phyloP scores from a whole-genome alignment of 2,329 filamentous ascomycete species.

The Colletotrichum higginsianum region DNA sequence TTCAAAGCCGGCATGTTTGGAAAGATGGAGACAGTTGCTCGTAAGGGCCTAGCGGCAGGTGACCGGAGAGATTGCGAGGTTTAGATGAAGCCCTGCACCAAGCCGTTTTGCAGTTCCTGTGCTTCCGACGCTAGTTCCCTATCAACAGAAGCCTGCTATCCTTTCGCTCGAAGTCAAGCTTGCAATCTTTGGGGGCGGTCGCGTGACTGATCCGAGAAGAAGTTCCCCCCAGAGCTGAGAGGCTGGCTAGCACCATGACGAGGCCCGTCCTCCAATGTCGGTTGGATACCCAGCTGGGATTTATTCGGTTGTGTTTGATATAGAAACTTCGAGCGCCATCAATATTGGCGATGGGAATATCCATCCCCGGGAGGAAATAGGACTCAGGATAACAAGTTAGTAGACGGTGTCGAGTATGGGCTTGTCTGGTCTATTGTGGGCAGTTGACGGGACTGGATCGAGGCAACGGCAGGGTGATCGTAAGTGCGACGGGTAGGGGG shows the following conservation, averaged over 20 bases:
- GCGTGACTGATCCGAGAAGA: background rate
- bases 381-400: background rate
- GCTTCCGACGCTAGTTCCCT: background rate
- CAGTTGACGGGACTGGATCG: background rate
- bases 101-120: slow-evolving; percentile 7
- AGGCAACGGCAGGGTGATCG: background rate
- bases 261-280: background rate
- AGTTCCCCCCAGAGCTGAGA: background rate
- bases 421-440: background rate
- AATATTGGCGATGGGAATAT: no score
- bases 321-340: no score
- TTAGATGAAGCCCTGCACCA: background rate
- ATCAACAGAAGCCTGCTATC: background rate
- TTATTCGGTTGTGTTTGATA: no score
- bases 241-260: background rate
- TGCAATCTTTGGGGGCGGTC: background rate
- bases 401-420: background rate
- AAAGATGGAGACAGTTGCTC: slow-evolving; percentile 4
- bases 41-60: background rate
- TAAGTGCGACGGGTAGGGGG: background rate
- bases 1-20: slow-evolving; percentile 2
- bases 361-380: background rate
- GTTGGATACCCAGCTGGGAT: no score
- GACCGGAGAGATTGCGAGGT: slow-evolving; percentile 1
- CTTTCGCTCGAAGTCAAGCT: background rate